phyloP scores from a whole-genome alignment of 2,329 filamentous ascomycete genomes.

The Aspergillus sp. region DNA sequence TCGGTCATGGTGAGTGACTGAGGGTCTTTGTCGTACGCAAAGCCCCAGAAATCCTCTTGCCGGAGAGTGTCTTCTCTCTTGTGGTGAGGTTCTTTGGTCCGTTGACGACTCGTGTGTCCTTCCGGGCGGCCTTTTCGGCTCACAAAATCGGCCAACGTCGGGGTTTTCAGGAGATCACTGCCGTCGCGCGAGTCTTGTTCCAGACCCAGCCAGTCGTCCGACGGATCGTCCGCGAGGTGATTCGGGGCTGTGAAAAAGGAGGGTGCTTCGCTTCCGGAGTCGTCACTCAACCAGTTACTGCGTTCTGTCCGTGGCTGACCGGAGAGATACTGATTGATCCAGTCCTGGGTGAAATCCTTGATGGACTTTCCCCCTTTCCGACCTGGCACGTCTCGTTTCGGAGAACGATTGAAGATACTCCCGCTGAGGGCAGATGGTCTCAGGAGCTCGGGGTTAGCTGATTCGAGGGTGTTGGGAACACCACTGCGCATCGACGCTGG shows the following conservation, averaged over 20 bases:
- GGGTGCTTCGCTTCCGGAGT: conserved; percentile 71
- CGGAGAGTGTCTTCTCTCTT: conserved; percentile 43
- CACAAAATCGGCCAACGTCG: conserved; percentile 38
- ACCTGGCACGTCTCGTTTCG: conserved; percentile 22
- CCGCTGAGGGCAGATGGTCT: conserved; percentile 27
- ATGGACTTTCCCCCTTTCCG: conserved; percentile 35
- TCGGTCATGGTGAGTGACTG: conserved; percentile 34
- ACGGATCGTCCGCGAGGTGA: conserved; percentile 40
- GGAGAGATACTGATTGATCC: conserved; percentile 83
- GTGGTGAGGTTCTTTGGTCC: conserved; percentile 33
- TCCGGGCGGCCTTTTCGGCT: conserved; percentile 24
- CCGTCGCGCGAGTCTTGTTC: conserved; percentile 36
- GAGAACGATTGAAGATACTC: conserved; percentile 25
- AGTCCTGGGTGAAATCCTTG: conserved; percentile 72
- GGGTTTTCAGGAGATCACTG: conserved; percentile 40
- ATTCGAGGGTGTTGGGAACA: conserved; percentile 20
- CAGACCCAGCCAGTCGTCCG: conserved; percentile 45
- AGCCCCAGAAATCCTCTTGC: conserved; percentile 47
- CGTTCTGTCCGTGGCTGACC: conserved; percentile 67
- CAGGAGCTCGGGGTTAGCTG: conserved; percentile 26
- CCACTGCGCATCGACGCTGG: conserved; percentile 31
- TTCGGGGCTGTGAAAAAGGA: conserved; percentile 50
- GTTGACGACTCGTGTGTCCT: conserved; percentile 21
- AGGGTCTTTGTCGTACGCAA: conserved; percentile 43
- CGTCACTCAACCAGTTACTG: conserved; percentile 82